Evolutionary conservation across 768 basidiomycete species (phyloP), one percentile per base, ranked within the genome.

Genomic region (Amanita muscaria): DNA sequence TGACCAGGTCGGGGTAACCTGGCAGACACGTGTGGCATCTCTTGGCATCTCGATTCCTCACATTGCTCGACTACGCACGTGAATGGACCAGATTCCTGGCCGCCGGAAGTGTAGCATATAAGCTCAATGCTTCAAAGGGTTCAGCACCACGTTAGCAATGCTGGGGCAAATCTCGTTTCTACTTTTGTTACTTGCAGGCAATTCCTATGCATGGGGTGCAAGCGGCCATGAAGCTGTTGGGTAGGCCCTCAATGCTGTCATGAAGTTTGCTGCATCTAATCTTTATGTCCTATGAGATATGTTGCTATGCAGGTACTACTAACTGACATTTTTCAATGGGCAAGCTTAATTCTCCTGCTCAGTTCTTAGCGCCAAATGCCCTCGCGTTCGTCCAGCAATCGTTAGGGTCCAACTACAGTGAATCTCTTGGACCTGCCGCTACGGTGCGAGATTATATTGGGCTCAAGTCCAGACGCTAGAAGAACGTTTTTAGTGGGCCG

Each of bases 301-400:
- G 55, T 69, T 33, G 69, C 69, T 2, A 69, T 69, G 68, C 55
- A 66, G 58, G 69, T 67, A 48, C 43, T 10, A 25, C 8, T 7
- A 16, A 31, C n/a, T 24, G 32, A 32, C 16, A 11, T 15, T 18
- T n/a, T 15, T 5, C 5, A 24, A 39, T 15, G 9, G 15, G 21
- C 16, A 42, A 15, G 10, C 18, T 6, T 29, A 18, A 25, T 31
- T 31, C 34, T 2, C 15, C 15, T 39, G 31, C 27, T 30, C 48
- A 76, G 74, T 77, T 77, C 54, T 59, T 77, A 18, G 63, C 64
- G 10, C 66, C 73, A 3, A 71, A 70, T 6, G 67, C 74, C 1
- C 61, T 73, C 5, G 57, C 65, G 3, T 73, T 72, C 47, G 75
- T 77, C 3, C 54, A 73, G 49, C 56, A 63, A 0, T 67, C 69